Evolutionary conservation across 768 basidiomycete genomes (phyloP), one percentile per base, ranked within the genome.

Genomic region (Chalciporus sphaerocephalus): DNA sequence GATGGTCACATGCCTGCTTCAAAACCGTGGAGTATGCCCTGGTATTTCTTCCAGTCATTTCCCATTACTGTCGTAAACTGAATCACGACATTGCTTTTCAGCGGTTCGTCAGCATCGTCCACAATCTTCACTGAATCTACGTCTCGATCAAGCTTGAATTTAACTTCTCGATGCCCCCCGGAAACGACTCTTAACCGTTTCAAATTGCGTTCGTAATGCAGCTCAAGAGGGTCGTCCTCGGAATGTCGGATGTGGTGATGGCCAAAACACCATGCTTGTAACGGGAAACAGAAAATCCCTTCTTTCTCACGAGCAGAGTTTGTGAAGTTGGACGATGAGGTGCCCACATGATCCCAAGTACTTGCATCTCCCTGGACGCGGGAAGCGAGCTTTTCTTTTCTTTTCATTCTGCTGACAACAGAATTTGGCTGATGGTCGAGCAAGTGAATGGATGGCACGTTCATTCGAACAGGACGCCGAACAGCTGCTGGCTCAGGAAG

Each of bases 211-310:
- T 55, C 47, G 24, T 64, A 64, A 23, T 6, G 5, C 12, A 64
- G 48, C 15, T 38, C 23, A 4, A 54, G 40, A 25, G 56, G 51
- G 7, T 46, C n/a, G 17, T 45, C 25, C 5, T 38, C 47, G 30
- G 51, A 44, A 39, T 53, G 44, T 37, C 15, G 21, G 38, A 64
- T 54, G 30, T 36, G 38, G 16, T 53, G 54, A 3, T 44, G 46
- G 28, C 64, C 64, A 5, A 68, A 46, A 41, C 50, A 66, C 57
- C 55, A 66, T 5, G 62, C 66, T 8, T 34, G 12, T 25, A 66
- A 42, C 28, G 64, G 66, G 2, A 63, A 41, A 32, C 13, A 48
- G 6, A 6, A 28, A 0, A 2, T 30, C 2, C 13, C 42, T 23
- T 55, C 53, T 27, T 24, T 53, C 34, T 45, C 46, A 5, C 47